A percentile compares a stretch with the other conserved stretches of the same genome.
phyloP scores from a whole-genome alignment of 352 stramenopile species.

The Pythium grandisporangium region DNA sequence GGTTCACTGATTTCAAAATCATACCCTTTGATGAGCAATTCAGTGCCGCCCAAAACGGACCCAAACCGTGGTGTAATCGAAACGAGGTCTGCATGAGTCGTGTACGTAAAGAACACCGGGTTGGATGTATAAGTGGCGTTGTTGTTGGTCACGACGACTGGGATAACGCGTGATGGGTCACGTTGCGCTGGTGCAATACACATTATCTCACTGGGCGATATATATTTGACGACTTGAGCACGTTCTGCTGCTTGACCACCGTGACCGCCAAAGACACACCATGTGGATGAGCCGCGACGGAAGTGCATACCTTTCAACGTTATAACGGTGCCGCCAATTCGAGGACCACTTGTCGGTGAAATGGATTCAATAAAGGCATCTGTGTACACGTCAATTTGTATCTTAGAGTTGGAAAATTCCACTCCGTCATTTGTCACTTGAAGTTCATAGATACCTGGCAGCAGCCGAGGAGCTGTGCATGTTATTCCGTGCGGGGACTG shows the following conservation, averaged over 20 bases:
- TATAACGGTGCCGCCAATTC: slow-evolving; percentile 70
- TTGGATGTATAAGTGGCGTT: slow-evolving; percentile 52
- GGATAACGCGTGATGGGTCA: slow-evolving; percentile 24
- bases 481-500: slow-evolving; percentile 31
- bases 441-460: slow-evolving; percentile 45
- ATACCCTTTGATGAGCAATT: slow-evolving; percentile 43
- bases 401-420: slow-evolving; percentile 44
- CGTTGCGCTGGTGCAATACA: slow-evolving; percentile 50
- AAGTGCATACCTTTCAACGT: slow-evolving; percentile 85
- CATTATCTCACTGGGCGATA: slow-evolving; percentile 62
- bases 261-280: slow-evolving; percentile 75
- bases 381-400: slow-evolving; percentile 61
- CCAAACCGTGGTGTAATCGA: slow-evolving; percentile 44
- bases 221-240: slow-evolving; percentile 52
- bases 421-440: slow-evolving; percentile 76
- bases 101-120: slow-evolving; percentile 80
- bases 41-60: slow-evolving; percentile 35
- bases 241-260: no score
- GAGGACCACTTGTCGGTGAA: slow-evolving; percentile 54
- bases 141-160: slow-evolving; percentile 58
- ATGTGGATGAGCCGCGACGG: slow-evolving; percentile 24
- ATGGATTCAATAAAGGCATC: slow-evolving; percentile 65
- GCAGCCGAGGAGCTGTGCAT: slow-evolving; percentile 52
- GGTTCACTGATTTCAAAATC: slow-evolving; percentile 39
- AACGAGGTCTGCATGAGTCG: slow-evolving; percentile 27